These are phyloP conservation scores for Acorus gramineus DNA, from an alignment of 106 monocot species.

Conservation along the genomic window DNA sequence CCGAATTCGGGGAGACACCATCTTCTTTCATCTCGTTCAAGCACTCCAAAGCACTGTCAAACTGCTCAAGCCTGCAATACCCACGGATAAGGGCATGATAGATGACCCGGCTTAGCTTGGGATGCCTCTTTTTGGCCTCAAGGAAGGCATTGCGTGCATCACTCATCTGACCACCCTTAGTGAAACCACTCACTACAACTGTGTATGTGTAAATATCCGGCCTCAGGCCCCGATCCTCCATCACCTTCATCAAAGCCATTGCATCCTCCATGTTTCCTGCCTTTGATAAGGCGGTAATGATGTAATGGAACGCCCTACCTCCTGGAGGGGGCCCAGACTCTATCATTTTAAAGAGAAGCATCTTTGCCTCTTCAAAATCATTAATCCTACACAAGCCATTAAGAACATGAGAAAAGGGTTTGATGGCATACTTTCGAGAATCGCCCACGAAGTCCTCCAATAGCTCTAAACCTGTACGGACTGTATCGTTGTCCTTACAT, in stretches of 20 bases:
- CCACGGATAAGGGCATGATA: constrained; percentile 85
- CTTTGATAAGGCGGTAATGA: constrained; percentile 60
- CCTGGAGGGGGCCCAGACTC: constrained; percentile 53
- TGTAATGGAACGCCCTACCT: constrained; percentile 61
- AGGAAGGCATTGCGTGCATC: constrained; percentile 60
- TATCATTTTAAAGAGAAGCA: constrained; percentile 57
- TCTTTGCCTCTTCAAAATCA: constrained; percentile 46
- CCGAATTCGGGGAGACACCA: constrained; percentile 51
- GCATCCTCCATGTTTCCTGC: constrained; percentile 78
- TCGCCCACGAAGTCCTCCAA: constrained; percentile 40
- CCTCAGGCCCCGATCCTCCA: constrained; percentile 47
- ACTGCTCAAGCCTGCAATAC: constrained; percentile 74
- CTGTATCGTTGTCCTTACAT: constrained; percentile 40
- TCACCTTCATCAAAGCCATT: constrained; percentile 43
- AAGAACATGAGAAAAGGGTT: constrained; percentile 46
- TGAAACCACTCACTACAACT: constrained; percentile 80
- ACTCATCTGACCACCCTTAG: constrained; percentile 69
- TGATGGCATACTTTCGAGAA: constrained; percentile 28
- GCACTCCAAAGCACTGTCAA: constrained; percentile 61
- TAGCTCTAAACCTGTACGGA: constrained; percentile 48
- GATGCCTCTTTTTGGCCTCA: constrained; percentile 69
- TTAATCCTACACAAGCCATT: constrained; percentile 56
- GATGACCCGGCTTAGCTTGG: constrained; percentile 42
- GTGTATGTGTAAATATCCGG: constrained; percentile 84
- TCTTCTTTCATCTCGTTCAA: constrained; percentile 73